Evolutionary conservation across 208 protist species (phyloP), one percentile per base, ranked within the genome.

Genomic region (Strigomonas oncopelti): DNA sequence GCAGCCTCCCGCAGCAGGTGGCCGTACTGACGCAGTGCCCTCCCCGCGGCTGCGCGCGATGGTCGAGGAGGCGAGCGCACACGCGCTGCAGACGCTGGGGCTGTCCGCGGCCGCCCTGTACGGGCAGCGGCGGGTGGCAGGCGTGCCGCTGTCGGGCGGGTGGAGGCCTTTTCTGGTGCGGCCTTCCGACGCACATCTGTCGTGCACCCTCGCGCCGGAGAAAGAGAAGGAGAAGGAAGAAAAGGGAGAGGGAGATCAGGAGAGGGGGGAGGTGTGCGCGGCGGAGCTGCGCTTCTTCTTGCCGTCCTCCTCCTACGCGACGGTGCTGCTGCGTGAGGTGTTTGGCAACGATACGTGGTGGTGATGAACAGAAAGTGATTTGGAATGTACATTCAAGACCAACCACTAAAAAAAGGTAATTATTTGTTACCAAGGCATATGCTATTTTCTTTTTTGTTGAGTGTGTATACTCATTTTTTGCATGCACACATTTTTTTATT

Each of bases 221-320:
- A n/a, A n/a, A n/a, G n/a, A n/a, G n/a, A n/a, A n/a, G n/a, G n/a
- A n/a, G n/a, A n/a, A n/a, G n/a, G n/a, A 58, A 24, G 24, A 20
- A 27, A 8, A 11, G 24, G 53, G 53, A 24, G n/a, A n/a, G n/a
- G n/a, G n/a, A n/a, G n/a, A n/a, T n/a, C n/a, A n/a, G n/a, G n/a
- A n/a, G n/a, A n/a, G n/a, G n/a, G n/a, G n/a, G n/a, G n/a, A n/a
- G n/a, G n/a, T n/a, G n/a, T 29, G 42, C 20, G 11, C 29, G 59
- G 18, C 46, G 45, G 63, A 55, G 71, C 28, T 91, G 27, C 77
- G 73, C 22, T 92, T 94, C 69, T 60, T 46, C 5, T 65, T 95
- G 27, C 90, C 90, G 7, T 78, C 83, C n/a, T 92, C 87, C 5
- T 84, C 78, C 71, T 95, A 95, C 71, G 90, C 90, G 13, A 95